phyloP scores from a whole-genome alignment of 306 rosid species.

The Dicorynia guianensis region DNA sequence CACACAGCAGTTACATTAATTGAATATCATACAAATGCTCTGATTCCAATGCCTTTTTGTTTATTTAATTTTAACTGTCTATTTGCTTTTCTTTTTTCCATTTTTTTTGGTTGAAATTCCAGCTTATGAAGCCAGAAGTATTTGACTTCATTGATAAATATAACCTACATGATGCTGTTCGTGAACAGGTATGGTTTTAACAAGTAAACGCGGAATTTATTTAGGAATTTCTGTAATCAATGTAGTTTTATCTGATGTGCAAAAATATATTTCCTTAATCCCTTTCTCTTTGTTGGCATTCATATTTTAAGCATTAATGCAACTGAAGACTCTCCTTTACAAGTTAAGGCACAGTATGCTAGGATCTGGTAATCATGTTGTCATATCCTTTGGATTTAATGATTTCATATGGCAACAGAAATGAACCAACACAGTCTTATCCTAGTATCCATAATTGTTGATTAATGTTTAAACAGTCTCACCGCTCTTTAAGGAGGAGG shows the following conservation, averaged over 20 bases:
- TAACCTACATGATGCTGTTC: conserved; percentile 69
- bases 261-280: not conserved
- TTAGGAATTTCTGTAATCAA: conserved; percentile 23
- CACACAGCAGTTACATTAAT: conserved; percentile 13
- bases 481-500: conserved; percentile 9
- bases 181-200: conserved; percentile 70
- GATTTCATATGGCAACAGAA: not conserved
- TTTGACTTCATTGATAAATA: conserved; percentile 87
- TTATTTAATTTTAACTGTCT: not conserved
- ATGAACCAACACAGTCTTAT: conserved; percentile 21
- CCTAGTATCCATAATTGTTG: conserved; percentile 24
- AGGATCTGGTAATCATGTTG: conserved; percentile 20
- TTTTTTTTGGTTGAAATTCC: conserved; percentile 41
- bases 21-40: conserved; percentile 17
- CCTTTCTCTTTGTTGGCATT: not conserved
- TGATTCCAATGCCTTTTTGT: not conserved
- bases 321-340: conserved; percentile 8
- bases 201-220: conserved; percentile 15
- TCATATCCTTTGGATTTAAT: conserved; percentile 16
- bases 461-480: conserved; percentile 7
- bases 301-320: not conserved
- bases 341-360: not conserved
- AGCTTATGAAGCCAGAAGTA: conserved; percentile 78
- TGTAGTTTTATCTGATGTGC: not conserved
- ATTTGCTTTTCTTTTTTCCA: not conserved